phyloP scores from a whole-genome alignment of 768 basidiomycete genomes.

The Lactarius evosmus region DNA sequence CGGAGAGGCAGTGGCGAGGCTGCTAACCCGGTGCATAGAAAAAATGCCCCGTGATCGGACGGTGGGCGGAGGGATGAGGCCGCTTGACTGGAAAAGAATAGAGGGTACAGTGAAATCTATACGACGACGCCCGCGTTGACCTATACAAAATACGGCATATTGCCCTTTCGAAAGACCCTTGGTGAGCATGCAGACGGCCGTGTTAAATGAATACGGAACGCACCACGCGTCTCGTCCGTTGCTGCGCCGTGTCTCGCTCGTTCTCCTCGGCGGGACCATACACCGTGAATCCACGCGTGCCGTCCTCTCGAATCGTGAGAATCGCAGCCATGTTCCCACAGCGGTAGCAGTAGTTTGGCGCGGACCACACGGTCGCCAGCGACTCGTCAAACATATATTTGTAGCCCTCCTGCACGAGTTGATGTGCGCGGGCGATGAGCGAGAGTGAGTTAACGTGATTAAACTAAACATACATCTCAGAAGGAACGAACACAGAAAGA shows the following conservation, averaged over 20 bases:
- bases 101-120: slow-evolving; percentile 4
- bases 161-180: slow-evolving; percentile 37
- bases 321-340: slow-evolving; percentile 93
- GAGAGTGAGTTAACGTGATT: slow-evolving; percentile 86
- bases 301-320: slow-evolving; percentile 74
- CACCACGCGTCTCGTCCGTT: slow-evolving; percentile 65
- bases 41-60: not conserved
- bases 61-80: not conserved
- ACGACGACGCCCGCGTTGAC: slow-evolving; percentile 1
- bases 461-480: slow-evolving; percentile 50
- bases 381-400: slow-evolving; percentile 96
- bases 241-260: slow-evolving; percentile 76
- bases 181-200: not conserved
- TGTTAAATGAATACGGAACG: slow-evolving; percentile 33
- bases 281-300: slow-evolving; percentile 67
- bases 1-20: not conserved
- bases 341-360: slow-evolving; percentile 82
- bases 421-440: slow-evolving; percentile 93
- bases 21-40: not conserved
- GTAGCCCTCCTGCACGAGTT: slow-evolving; percentile 93
- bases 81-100: not conserved
- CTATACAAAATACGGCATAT: slow-evolving; percentile 56
- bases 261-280: slow-evolving; percentile 90
- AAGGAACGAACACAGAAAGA: not conserved
- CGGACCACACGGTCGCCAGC: slow-evolving; percentile 91